phyloP scores from a whole-genome alignment of 306 rosid species.

The Citrullus amarus region DNA sequence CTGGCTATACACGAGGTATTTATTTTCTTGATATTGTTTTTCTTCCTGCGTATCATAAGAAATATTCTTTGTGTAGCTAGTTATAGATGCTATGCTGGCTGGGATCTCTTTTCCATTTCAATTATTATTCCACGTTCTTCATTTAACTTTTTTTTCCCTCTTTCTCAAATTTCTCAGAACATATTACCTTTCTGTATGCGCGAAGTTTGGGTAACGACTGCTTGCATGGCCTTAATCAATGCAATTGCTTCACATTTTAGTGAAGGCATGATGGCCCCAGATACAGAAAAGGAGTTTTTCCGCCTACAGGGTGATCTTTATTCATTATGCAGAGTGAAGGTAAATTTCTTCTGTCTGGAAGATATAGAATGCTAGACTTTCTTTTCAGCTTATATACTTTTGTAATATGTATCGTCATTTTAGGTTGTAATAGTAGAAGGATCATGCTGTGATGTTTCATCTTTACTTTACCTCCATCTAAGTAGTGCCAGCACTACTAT shows the following conservation, averaged over 20 bases:
- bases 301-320: conserved; percentile 86
- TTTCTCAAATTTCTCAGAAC: conserved; percentile 51
- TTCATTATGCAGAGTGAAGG: conserved; percentile 91
- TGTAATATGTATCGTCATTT: conserved; percentile 3
- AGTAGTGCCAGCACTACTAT: neutral
- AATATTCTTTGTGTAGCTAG: conserved; percentile 11
- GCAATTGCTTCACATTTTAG: conserved; percentile 61
- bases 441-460: neutral
- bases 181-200: conserved; percentile 88
- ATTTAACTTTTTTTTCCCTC: neutral
- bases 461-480: neutral
- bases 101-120: conserved; percentile 2
- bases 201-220: conserved; percentile 89
- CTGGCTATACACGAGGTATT: conserved; percentile 73
- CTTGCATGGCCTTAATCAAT: conserved; percentile 66
- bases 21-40: neutral
- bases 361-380: conserved; percentile 11
- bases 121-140: conserved; percentile 8
- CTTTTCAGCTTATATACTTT: conserved; percentile 3
- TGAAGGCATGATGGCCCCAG: conserved; percentile 55
- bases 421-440: conserved; percentile 11
- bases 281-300: conserved; percentile 78
- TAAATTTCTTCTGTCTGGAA: conserved; percentile 18
- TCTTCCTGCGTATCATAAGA: neutral
- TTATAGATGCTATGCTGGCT: conserved; percentile 14